Evolutionary conservation across 352 stramenopile species (phyloP).

Genomic region (Pythium coloratum): DNA sequence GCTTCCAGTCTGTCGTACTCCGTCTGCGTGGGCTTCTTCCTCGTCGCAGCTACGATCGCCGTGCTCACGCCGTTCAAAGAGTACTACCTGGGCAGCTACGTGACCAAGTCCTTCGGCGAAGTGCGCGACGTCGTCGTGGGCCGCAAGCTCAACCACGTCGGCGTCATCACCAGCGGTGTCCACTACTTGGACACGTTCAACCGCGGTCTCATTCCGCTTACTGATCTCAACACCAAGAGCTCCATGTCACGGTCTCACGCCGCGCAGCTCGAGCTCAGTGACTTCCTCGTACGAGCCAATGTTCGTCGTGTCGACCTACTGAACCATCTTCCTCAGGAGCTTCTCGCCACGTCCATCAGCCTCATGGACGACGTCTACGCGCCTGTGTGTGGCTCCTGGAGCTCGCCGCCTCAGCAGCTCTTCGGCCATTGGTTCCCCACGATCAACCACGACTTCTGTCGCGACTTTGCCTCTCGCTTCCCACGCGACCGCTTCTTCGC

Average conservation of each 20-base stretch:
- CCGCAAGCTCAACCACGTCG: conserved; percentile 34
- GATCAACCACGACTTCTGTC: conserved; percentile 42
- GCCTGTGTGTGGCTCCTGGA: conserved; percentile 27
- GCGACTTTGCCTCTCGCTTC: conserved; percentile 37
- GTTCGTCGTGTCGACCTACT: conserved; percentile 31
- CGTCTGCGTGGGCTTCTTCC: conserved; percentile 2
- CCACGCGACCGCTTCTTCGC: conserved; percentile 38
- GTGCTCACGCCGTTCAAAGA: conserved; percentile 35
- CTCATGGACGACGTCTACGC: conserved; percentile 41
- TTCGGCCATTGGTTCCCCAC: conserved; percentile 44
- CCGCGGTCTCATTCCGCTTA: conserved; percentile 25
- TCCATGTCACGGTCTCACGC: conserved; percentile 20
- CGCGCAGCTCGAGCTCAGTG: conserved; percentile 18
- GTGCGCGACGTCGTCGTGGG: conserved; percentile 36
- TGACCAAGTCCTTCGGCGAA: conserved; percentile 43
- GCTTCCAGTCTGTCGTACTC: background rate
- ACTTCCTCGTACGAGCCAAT: conserved; percentile 41
- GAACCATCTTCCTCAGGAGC: conserved; percentile 18
- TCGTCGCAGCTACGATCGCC: background rate
- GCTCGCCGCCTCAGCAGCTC: conserved; percentile 31
- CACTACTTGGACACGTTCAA: conserved; percentile 43
- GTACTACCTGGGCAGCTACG: conserved; percentile 42
- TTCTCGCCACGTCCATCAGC: conserved; percentile 27
- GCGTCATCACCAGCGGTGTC: conserved; percentile 31
- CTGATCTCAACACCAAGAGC: conserved; percentile 17